Percentiles rank a stretch among this genome's conserved stretches.
phyloP scores from a whole-genome alignment of 345 rosid species.

The Cardamine chenopodiifolia region DNA sequence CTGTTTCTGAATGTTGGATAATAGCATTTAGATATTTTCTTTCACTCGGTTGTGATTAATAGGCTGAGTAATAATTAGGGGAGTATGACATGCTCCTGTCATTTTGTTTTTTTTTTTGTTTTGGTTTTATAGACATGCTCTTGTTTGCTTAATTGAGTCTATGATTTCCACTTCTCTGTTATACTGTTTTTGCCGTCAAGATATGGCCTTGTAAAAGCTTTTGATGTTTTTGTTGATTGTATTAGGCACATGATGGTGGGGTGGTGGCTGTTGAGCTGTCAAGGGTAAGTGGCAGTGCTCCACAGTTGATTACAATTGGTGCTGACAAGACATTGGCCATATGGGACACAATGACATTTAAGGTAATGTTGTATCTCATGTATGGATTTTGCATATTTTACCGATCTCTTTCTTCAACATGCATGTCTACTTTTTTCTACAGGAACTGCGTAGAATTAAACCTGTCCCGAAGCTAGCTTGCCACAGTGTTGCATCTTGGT shows the following conservation, averaged over 20 bases:
- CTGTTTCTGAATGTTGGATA: constrained; percentile 18
- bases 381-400: constrained; percentile 18
- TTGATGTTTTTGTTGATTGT: constrained; percentile 29
- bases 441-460: constrained; percentile 96
- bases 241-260: constrained; percentile 99
- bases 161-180: constrained; percentile 3
- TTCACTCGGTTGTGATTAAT: background rate
- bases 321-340: constrained; percentile 97
- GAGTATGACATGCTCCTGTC: constrained; percentile 11
- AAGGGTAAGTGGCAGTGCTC: constrained; percentile 94
- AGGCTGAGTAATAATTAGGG: constrained; percentile 11
- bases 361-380: constrained; percentile 54
- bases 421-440: constrained; percentile 34
- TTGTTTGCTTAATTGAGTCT: constrained; percentile 14
- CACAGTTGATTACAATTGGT: constrained; percentile 94
- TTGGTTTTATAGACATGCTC: constrained; percentile 2
- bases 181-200: constrained; percentile 21
- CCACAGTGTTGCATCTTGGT: constrained; percentile 99
- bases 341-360: constrained; percentile 98
- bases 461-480: constrained; percentile 95
- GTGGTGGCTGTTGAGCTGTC: constrained; percentile 94
- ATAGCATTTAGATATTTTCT: background rate
- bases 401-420: constrained; percentile 20
- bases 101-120: background rate
- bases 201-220: constrained; percentile 21